Evolutionary conservation across 306 rosid species (phyloP), one percentile per base, ranked within the genome.

Genomic region (Quercus aquifolioides): DNA sequence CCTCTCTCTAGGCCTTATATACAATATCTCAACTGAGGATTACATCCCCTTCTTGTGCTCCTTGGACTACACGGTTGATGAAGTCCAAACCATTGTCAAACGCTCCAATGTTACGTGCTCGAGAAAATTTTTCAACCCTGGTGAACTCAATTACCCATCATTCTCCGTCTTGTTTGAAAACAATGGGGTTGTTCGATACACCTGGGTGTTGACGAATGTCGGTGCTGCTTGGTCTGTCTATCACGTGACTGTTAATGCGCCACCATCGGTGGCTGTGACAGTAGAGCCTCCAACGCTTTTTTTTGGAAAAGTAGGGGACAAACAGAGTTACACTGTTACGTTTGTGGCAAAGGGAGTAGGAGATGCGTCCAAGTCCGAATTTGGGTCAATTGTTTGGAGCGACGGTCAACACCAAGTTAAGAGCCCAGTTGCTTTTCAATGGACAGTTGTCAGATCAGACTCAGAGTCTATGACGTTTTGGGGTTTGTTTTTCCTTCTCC

Each of bases 141-240:
- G 98, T 4, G 91, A 92, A 6, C 85, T 95, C 67, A 95, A 95
- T 56, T 93, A 95, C 91, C 98, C 98, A 0, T 91, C 99, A 0
- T 91, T 93, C 83, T 95, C 98, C 0, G 78, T 91, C 1, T 74
- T 89, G 78, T 95, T 95, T 54, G 90, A 82, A n/a, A 65, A 69
- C 55, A 93, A 88, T 77, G 86, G 97, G 83, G 88, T 93, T 2
- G 91, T 91, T 6, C 79, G 96, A 17, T 90, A 90, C 79, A 91
- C 92, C 0, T 88, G 94, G 0, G 73, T 55, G 1, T 30, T 93
- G 77, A 95, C 93, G 0, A 95, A 95, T 54, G 94, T 95, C 0
- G 94, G 89, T 11, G 84, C 75, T 7, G 81, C 91, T 0, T 88
- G 81, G 3, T 87, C 97, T 0, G 63, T 74, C 2, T 95, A 95